phyloP scores from a whole-genome alignment of 495 filamentous ascomycete species.

The Staphylotrichum tortipilum region DNA sequence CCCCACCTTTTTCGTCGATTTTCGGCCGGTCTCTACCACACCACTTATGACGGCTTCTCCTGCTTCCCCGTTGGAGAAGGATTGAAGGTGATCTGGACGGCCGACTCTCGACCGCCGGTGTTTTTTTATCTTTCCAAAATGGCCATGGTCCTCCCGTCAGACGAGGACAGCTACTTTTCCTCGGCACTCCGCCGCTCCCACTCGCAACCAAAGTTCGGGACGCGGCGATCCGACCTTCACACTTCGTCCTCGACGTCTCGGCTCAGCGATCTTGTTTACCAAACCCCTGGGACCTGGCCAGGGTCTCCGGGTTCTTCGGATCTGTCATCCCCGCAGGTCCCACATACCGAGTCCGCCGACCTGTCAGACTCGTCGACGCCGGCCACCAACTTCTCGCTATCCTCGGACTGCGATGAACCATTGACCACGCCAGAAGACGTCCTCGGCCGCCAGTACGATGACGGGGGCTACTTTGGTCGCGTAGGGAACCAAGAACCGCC shows the following conservation, averaged over 20 bases:
- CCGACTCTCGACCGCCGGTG: constrained; percentile 14
- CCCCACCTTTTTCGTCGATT: no score
- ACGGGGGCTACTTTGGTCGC: constrained; percentile 37
- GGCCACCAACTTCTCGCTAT: constrained; percentile 55
- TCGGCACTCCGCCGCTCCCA: constrained; percentile 39
- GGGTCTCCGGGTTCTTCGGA: constrained; percentile 44
- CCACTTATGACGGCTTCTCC: constrained; percentile 21
- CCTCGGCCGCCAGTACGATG: constrained; percentile 50
- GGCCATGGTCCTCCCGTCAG: constrained; percentile 39
- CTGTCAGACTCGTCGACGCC: constrained; percentile 47
- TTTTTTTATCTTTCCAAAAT: constrained; percentile 26
- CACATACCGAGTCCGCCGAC: constrained; percentile 31
- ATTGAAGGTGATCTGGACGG: constrained; percentile 24
- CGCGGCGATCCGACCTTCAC: constrained; percentile 29
- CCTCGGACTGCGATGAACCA: constrained; percentile 41
- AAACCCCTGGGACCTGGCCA: constrained; percentile 24
- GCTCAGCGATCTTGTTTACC: constrained; percentile 28
- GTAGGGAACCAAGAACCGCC: constrained; percentile 42
- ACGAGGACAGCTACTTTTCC: constrained; percentile 39
- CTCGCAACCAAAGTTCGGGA: constrained; percentile 38
- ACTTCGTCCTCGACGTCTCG: constrained; percentile 36
- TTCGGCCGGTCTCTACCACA: background rate
- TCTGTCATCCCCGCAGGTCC: constrained; percentile 34
- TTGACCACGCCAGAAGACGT: constrained; percentile 41
- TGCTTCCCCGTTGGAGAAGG: constrained; percentile 22